phyloP scores from a whole-genome alignment of 116 monocot species.

The Phalaenopsis hybrid region DNA sequence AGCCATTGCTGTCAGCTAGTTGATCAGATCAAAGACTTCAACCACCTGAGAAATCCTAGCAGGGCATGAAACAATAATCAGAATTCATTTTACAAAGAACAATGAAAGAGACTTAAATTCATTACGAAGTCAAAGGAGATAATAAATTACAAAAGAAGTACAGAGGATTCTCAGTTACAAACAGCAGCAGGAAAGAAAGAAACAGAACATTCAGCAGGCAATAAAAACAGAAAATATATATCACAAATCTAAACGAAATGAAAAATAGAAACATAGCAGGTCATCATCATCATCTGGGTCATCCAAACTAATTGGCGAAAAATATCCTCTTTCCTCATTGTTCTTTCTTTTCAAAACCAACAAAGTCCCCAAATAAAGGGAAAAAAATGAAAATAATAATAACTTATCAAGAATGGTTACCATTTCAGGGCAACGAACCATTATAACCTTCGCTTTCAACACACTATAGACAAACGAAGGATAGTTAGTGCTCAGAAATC shows the following conservation, averaged over 20 bases:
- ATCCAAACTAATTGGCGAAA: not conserved
- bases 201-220: no score
- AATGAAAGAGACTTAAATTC: not conserved
- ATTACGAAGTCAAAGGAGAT: not conserved
- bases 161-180: not conserved
- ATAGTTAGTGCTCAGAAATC: conserved; percentile 6
- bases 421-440: conserved; percentile 12
- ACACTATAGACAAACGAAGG: conserved; percentile 12
- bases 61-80: not conserved
- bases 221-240: not conserved
- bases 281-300: not conserved
- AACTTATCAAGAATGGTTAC: conserved; percentile 1
- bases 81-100: not conserved
- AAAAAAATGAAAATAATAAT: not conserved
- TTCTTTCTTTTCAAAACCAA: not conserved
- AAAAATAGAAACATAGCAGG: not conserved
- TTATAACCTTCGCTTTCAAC: conserved; percentile 10
- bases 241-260: not conserved
- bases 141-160: not conserved
- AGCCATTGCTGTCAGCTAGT: conserved; percentile 23
- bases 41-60: not conserved
- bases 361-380: not conserved
- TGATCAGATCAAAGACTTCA: conserved; percentile 1
- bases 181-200: not conserved
- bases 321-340: not conserved